phyloP scores from a whole-genome alignment of 306 rosid genomes.

The Castanospermum australe region DNA sequence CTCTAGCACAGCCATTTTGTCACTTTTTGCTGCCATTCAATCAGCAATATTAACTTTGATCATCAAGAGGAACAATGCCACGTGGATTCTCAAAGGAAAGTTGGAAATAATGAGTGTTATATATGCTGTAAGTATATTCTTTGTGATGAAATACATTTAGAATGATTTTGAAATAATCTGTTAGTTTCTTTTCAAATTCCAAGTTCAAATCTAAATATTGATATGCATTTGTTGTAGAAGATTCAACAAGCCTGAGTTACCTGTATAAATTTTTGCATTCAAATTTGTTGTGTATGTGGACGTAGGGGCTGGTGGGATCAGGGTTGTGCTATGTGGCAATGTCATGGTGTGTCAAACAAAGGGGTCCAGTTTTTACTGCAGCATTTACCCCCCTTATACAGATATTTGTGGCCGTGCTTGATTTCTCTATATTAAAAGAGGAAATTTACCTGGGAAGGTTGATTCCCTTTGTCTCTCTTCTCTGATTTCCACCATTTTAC shows the following conservation, averaged over 20 bases:
- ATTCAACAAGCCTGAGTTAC: neutral
- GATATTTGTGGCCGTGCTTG: constrained; percentile 68
- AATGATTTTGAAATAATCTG: neutral
- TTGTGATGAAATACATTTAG: neutral
- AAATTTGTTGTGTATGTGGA: constrained; percentile 13
- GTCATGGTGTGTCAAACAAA: constrained; percentile 90
- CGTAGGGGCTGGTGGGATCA: constrained; percentile 86
- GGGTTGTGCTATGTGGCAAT: constrained; percentile 91
- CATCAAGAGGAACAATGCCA: constrained; percentile 41
- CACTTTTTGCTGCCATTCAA: constrained; percentile 69
- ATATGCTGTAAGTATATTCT: constrained; percentile 64
- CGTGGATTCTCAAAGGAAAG: constrained; percentile 66
- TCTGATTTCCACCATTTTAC: neutral
- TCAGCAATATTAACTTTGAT: constrained; percentile 56
- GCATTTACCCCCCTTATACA: constrained; percentile 77
- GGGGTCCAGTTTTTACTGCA: constrained; percentile 83
- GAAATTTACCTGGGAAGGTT: constrained; percentile 86
- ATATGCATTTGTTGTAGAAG: neutral
- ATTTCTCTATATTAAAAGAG: constrained; percentile 63
- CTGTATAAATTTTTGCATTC: neutral
- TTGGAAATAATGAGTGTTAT: constrained; percentile 54
- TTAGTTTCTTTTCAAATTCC: constrained; percentile 13
- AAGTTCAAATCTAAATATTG: neutral
- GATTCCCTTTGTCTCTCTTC: constrained; percentile 18
- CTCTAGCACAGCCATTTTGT: constrained; percentile 79